Evolutionary conservation across 2,329 filamentous ascomycete species (phyloP).

Genomic region (Byssochlamys sp.): DNA sequence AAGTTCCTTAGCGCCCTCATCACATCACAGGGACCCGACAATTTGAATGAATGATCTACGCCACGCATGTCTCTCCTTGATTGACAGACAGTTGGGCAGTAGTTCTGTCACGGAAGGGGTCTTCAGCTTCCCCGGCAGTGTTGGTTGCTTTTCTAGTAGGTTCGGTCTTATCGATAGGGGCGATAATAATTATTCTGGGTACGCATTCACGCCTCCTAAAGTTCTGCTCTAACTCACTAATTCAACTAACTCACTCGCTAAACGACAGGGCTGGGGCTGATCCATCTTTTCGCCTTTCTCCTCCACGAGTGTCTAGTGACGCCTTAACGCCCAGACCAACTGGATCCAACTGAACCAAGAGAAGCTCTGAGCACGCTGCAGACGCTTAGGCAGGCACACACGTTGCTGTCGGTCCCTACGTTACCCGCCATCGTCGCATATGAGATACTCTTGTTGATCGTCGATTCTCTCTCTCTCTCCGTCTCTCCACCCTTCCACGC

Average conservation of each 20-base stretch:
- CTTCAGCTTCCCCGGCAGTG: neutral
- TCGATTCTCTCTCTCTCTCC: neutral
- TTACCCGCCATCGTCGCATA: neutral
- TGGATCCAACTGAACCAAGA: neutral
- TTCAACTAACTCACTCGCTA: no score
- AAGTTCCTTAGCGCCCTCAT: neutral
- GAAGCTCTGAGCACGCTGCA: neutral
- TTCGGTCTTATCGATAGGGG: neutral
- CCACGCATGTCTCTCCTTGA: neutral
- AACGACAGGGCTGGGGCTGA: neutral
- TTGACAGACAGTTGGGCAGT: neutral
- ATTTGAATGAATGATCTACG: neutral
- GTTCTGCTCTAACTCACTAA: no score
- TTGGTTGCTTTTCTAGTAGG: neutral
- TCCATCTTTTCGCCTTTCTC: neutral
- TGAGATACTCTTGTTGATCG: neutral
- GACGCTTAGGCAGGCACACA: neutral
- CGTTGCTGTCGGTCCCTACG: neutral
- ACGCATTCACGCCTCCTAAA: no score
- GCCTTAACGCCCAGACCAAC: neutral
- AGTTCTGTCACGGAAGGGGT: neutral
- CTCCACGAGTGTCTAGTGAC: neutral
- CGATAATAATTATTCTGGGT: no score
- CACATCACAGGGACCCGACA: neutral
- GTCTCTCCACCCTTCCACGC: neutral